phyloP scores from a whole-genome alignment of 108 stramenopile species.

The Parietichytrium sp. region DNA sequence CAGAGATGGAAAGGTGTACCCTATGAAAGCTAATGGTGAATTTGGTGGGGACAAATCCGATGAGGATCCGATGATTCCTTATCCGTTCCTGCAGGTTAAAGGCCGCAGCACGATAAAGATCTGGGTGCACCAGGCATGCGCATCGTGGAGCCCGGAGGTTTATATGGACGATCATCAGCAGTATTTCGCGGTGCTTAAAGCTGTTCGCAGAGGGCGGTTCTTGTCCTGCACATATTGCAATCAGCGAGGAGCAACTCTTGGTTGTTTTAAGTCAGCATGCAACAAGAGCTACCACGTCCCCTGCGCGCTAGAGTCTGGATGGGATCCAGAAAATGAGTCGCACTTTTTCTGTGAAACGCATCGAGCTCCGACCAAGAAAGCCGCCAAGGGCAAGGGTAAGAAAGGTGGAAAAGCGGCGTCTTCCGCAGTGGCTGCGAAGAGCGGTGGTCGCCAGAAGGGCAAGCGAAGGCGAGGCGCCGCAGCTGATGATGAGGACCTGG shows the following conservation, averaged over 20 bases:
- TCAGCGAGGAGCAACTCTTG: constrained; percentile 26
- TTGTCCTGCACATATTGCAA: background rate
- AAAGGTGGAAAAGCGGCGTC: no score
- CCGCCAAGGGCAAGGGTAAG: constrained; percentile 1
- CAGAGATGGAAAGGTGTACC: background rate
- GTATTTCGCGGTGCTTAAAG: constrained; percentile 13
- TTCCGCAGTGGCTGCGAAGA: no score
- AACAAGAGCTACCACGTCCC: constrained; percentile 5
- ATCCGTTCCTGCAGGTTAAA: background rate
- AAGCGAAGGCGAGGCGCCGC: no score
- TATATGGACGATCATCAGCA: background rate
- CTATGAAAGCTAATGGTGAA: background rate
- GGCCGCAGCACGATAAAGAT: background rate
- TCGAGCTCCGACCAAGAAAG: background rate
- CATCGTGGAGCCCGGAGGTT: background rate
- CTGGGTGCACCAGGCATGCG: constrained; percentile 25
- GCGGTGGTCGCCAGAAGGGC: no score
- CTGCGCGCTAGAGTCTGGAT: constrained; percentile 16
- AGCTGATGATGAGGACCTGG: no score
- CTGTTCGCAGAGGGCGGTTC: constrained; percentile 26
- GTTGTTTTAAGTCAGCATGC: background rate
- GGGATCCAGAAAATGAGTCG: background rate
- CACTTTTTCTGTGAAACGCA: background rate
- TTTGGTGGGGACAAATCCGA: background rate
- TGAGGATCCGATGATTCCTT: background rate